Percentiles rank a stretch among this genome's conserved stretches.
phyloP scores from a whole-genome alignment of 179 eudicot genomes.

The Beta macrorhiza region DNA sequence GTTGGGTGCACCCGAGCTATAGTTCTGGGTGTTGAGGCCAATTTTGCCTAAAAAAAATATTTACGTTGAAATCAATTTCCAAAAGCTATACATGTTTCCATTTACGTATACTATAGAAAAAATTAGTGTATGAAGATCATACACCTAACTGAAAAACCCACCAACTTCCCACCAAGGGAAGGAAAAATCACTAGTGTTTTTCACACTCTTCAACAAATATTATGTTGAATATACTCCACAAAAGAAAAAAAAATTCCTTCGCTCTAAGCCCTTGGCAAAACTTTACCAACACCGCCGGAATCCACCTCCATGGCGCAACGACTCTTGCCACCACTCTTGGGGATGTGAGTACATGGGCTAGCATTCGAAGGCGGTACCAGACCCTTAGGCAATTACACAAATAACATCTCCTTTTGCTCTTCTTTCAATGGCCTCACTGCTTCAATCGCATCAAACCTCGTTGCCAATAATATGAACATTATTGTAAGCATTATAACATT shows the following conservation, averaged over 20 bases:
- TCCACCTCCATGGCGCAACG: conserved; percentile 29
- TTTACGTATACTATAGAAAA: too few relatives aligned
- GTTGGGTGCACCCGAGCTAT: too few relatives aligned
- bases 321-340: conserved; percentile 24
- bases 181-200: too few relatives aligned
- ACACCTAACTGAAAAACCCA: too few relatives aligned
- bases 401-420: conserved; percentile 17
- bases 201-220: too few relatives aligned
- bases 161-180: too few relatives aligned
- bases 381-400: conserved; percentile 27
- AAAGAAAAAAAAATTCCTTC: background rate
- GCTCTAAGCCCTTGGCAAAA: background rate
- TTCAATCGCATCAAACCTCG: conserved; percentile 14
- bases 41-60: too few relatives aligned
- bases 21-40: too few relatives aligned
- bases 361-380: conserved; percentile 1
- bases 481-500: background rate
- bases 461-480: conserved; percentile 1
- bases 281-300: background rate
- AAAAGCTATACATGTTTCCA: too few relatives aligned
- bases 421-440: conserved; percentile 26
- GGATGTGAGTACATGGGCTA: conserved; percentile 30
- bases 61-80: too few relatives aligned
- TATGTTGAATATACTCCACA: too few relatives aligned
- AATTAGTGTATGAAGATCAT: too few relatives aligned